Conservation (phyloP, 148 eudicot genomes). For the Diospyros lotus region DNA sequence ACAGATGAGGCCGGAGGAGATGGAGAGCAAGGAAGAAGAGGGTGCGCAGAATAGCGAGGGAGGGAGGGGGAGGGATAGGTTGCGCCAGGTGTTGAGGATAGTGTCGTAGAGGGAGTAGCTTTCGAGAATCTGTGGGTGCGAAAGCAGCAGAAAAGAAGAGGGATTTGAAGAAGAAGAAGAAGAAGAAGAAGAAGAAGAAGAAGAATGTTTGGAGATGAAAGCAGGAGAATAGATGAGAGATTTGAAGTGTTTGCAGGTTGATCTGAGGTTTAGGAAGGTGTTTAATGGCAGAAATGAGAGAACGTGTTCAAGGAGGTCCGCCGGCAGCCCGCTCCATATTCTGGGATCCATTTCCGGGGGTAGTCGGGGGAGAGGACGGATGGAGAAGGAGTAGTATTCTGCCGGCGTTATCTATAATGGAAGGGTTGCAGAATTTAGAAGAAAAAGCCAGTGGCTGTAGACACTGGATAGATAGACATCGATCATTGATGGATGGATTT, state of each 20-base stretch:
- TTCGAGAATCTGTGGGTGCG: constrained; percentile 47
- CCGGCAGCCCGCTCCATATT: constrained; percentile 59
- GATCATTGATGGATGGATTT: no score
- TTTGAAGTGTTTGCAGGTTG: constrained; percentile 60
- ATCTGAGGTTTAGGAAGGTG: constrained; percentile 41
- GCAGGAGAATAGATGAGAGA: constrained; percentile 42
- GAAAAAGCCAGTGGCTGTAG: no score
- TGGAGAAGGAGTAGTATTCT: no score
- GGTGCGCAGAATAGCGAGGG: constrained; percentile 21
- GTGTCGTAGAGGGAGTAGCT: constrained; percentile 49
- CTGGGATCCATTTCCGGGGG: constrained; percentile 45
- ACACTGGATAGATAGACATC: no score
- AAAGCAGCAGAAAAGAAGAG: constrained; percentile 50
- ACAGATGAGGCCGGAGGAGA: constrained; percentile 55
- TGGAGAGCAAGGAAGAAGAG: constrained; percentile 31
- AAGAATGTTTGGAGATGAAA: constrained; percentile 40
- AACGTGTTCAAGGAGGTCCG: constrained; percentile 48
- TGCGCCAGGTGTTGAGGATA: constrained; percentile 38
- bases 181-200: constrained; percentile 25
- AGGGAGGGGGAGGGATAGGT: constrained; percentile 17
- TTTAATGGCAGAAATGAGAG: constrained; percentile 60
- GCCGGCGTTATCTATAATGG: no score
- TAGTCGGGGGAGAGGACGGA: no score
- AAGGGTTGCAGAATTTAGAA: no score
- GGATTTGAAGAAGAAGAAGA: constrained; percentile 24